These are phyloP conservation scores for Blastobotrys aristatus DNA, from an alignment of 1,139 yeast species.

Conservation along the genomic window DNA sequence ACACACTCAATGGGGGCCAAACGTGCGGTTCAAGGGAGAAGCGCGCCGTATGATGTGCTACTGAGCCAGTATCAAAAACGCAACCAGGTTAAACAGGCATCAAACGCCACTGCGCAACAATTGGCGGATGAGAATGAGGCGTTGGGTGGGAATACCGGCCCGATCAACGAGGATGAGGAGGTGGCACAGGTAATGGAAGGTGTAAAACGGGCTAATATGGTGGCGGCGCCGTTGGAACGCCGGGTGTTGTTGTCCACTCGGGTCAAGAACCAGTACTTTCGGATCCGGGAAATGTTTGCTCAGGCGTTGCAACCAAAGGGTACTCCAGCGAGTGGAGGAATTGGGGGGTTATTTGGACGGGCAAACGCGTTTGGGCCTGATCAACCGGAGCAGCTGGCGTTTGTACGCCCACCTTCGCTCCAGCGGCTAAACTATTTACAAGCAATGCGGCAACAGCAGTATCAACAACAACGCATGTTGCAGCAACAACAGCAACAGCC, in stretches of 20 bases:
- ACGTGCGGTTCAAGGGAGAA: constrained; percentile 88
- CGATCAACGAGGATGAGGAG: constrained; percentile 75
- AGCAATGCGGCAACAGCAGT: constrained; percentile 23
- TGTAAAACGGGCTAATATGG: constrained; percentile 58
- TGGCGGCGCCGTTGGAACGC: constrained; percentile 75
- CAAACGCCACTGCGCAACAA: constrained; percentile 28
- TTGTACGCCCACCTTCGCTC: constrained; percentile 36
- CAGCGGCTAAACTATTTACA: constrained; percentile 27
- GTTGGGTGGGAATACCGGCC: constrained; percentile 25
- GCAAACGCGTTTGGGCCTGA: constrained; percentile 34
- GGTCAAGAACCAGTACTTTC: constrained; percentile 63
- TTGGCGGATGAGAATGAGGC: constrained; percentile 34
- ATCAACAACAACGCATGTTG: constrained; percentile 29
- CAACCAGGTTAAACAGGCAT: constrained; percentile 83
- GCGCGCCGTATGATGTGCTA: constrained; percentile 85
- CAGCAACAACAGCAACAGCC: constrained; percentile 31
- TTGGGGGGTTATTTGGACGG: constrained; percentile 34
- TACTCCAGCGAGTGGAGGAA: constrained; percentile 22
- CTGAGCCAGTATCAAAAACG: constrained; percentile 86
- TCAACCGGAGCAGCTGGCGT: constrained; percentile 28
- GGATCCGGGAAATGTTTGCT: constrained; percentile 56
- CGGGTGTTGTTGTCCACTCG: constrained; percentile 67
- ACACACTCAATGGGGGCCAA: constrained; percentile 99
- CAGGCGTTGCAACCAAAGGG: constrained; percentile 31
- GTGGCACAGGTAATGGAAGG: constrained; percentile 91